phyloP scores from a whole-genome alignment of 2,329 filamentous ascomycete species.

The Ophiosphaerella korrae region DNA sequence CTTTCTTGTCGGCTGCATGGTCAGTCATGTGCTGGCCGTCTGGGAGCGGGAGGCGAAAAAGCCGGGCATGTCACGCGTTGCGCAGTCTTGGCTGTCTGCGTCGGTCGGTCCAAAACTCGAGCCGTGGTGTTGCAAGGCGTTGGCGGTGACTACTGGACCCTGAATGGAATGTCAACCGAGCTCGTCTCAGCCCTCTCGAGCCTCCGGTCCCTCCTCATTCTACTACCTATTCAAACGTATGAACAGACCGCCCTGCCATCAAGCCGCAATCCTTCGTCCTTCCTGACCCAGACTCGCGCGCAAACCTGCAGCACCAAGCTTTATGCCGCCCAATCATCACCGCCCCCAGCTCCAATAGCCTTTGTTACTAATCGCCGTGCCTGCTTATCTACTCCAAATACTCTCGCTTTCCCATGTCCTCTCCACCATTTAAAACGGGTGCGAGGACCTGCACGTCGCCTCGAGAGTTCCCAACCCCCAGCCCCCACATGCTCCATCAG shows the following conservation, averaged over 20 bases:
- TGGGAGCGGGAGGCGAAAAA: background rate
- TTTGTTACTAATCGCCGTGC: background rate
- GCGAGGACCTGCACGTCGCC: background rate
- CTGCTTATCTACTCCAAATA: conserved; percentile 1
- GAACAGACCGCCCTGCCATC: background rate
- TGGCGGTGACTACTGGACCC: too few relatives aligned
- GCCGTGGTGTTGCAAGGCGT: too few relatives aligned
- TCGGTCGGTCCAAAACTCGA: too few relatives aligned
- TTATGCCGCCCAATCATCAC: background rate
- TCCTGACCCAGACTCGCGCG: background rate
- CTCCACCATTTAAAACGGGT: background rate
- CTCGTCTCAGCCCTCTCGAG: too few relatives aligned
- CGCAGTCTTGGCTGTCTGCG: too few relatives aligned
- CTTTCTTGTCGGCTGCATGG: conserved; percentile 19
- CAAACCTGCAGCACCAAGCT: background rate
- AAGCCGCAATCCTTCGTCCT: background rate
- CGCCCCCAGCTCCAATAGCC: background rate
- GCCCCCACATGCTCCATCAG: too few relatives aligned
- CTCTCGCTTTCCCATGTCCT: background rate
- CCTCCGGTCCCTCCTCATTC: background rate
- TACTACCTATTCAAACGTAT: background rate
- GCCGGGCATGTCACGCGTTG: background rate
- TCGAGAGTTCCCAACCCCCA: background rate
- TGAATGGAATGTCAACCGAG: too few relatives aligned
- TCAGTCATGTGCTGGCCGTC: conserved; percentile 7